Conservation (phyloP, 2,329 filamentous ascomycete species). For the Bimuria novae-zelandiae region DNA sequence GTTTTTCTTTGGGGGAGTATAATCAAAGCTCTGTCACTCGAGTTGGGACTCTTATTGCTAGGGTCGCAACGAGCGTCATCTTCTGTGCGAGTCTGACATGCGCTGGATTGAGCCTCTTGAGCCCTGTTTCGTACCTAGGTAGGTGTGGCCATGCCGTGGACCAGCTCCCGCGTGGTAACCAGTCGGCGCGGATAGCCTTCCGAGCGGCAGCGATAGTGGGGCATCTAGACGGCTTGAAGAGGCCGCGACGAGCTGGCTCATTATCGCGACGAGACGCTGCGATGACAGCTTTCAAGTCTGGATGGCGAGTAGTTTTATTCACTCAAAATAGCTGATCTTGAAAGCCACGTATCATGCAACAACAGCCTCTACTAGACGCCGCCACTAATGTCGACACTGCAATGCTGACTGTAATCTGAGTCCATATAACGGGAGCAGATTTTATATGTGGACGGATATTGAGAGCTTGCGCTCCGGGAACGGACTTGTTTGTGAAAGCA, state of each 20-base stretch:
- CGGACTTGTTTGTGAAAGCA: neutral
- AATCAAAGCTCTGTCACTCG: neutral
- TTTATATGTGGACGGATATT: conserved; percentile 7
- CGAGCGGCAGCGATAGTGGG: conserved; percentile 11
- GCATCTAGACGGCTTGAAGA: conserved; percentile 4
- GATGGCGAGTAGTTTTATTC: conserved; percentile 13
- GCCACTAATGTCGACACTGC: neutral
- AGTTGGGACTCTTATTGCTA: neutral
- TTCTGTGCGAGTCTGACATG: conserved; percentile 1
- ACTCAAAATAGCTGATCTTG: conserved; percentile 8
- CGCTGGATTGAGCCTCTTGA: conserved; percentile 8
- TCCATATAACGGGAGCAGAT: neutral
- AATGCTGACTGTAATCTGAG: conserved; percentile 11
- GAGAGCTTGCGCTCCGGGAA: neutral
- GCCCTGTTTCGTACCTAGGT: conserved; percentile 15
- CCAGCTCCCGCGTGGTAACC: conserved; percentile 12
- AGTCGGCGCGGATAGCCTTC: conserved; percentile 4
- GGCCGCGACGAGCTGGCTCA: neutral
- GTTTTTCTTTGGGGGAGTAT: neutral
- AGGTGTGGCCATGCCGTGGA: conserved; percentile 3
- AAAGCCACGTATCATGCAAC: conserved; percentile 13
- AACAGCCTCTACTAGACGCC: conserved; percentile 4
- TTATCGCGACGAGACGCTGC: neutral
- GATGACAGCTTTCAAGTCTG: neutral
- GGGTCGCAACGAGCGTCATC: neutral